Percentiles rank a stretch among this genome's conserved stretches.
These are phyloP conservation scores for Laburnicola sp. DNA, from an alignment of 2,329 filamentous ascomycete genomes.

Conservation along the genomic window DNA sequence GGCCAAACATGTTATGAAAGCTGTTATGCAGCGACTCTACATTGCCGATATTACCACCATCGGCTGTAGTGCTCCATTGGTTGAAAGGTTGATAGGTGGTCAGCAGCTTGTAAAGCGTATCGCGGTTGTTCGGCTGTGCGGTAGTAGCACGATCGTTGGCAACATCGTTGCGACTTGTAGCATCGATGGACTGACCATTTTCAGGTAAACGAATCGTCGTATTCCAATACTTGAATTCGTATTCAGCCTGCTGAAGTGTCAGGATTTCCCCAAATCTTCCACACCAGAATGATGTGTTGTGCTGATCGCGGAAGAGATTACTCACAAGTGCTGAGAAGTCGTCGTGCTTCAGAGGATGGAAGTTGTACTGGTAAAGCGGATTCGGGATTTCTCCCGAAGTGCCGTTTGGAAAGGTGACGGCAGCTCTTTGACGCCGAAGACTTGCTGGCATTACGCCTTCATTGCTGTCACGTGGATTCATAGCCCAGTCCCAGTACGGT, in stretches of 20 bases:
- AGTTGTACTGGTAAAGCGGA: constrained; percentile 34
- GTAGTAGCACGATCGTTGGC: constrained; percentile 29
- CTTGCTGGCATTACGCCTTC: constrained; percentile 32
- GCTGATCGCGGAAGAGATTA: neutral
- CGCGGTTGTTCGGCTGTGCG: constrained; percentile 35
- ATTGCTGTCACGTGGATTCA: constrained; percentile 23
- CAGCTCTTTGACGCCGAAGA: constrained; percentile 22
- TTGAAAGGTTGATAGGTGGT: constrained; percentile 38
- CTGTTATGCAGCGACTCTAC: constrained; percentile 39
- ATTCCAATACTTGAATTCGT: constrained; percentile 39
- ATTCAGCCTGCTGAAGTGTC: constrained; percentile 24
- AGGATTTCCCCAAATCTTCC: neutral
- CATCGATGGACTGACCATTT: constrained; percentile 26
- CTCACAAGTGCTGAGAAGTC: constrained; percentile 34
- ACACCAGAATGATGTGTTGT: neutral
- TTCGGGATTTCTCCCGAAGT: constrained; percentile 30
- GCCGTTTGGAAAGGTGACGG: constrained; percentile 34
- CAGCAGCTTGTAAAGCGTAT: constrained; percentile 39
- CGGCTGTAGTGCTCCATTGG: constrained; percentile 37
- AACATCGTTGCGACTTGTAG: constrained; percentile 34
- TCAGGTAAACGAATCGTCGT: constrained; percentile 34
- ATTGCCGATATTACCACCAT: constrained; percentile 37
- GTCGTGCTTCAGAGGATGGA: constrained; percentile 34
- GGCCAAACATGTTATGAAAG: constrained; percentile 35
- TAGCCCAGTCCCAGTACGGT: constrained; percentile 44